These are phyloP conservation scores for Plantago lanceolata DNA, from an alignment of 305 asterid genomes.

Conservation along the genomic window DNA sequence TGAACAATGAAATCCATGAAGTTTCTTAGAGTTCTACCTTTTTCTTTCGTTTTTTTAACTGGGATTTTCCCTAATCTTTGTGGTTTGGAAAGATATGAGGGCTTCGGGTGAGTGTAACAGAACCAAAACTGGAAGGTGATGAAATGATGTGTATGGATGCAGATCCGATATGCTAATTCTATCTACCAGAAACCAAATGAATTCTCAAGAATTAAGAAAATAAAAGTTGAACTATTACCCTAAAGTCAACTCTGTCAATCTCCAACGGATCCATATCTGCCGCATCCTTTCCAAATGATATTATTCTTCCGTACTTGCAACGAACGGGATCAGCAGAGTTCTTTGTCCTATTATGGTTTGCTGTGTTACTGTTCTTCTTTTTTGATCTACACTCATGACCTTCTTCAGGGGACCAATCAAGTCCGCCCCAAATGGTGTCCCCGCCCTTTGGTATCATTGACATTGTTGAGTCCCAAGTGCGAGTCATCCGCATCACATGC, in stretches of 20 bases:
- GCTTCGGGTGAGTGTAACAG: too few species aligned
- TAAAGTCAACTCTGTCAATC: constrained; percentile 54
- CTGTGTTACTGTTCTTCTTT: constrained; percentile 41
- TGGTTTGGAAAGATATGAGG: too few species aligned
- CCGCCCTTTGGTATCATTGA: constrained; percentile 82
- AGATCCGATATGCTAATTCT: background rate
- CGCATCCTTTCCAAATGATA: constrained; percentile 66
- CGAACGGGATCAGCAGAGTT: constrained; percentile 27
- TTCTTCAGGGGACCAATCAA: constrained; percentile 92
- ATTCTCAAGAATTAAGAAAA: constrained; percentile 10
- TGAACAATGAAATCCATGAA: background rate
- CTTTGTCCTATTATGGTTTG: constrained; percentile 30
- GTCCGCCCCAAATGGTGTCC: constrained; percentile 77
- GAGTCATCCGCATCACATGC: constrained; percentile 71
- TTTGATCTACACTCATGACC: constrained; percentile 45
- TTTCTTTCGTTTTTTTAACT: too few species aligned
- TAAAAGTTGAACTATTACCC: constrained; percentile 42
- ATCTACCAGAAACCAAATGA: constrained; percentile 8
- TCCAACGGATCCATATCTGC: constrained; percentile 51
- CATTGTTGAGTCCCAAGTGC: constrained; percentile 86
- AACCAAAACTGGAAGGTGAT: background rate
- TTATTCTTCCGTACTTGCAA: constrained; percentile 57
- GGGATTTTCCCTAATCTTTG: too few species aligned
- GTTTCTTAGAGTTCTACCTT: background rate
- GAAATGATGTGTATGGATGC: background rate